A percentile compares a stretch with the other conserved stretches of the same genome.
phyloP scores from a whole-genome alignment of 495 filamentous ascomycete species.

The Tuber melanosporum region DNA sequence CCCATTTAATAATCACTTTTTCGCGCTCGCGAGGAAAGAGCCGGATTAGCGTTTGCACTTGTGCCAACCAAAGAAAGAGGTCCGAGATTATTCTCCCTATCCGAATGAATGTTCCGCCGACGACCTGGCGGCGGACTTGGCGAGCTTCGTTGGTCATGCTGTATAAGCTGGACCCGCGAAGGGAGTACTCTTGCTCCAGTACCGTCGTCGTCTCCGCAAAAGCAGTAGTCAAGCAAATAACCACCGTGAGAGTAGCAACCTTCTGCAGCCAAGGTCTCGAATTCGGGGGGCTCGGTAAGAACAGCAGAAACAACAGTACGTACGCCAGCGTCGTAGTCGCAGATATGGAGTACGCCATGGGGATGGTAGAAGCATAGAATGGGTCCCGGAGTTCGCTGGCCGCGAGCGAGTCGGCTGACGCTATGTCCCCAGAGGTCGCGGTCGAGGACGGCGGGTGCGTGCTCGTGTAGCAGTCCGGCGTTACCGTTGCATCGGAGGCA shows the following conservation, averaged over 20 bases:
- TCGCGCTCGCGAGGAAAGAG: conserved; percentile 94
- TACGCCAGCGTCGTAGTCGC: conserved; percentile 88
- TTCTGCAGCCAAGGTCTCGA: conserved; percentile 93
- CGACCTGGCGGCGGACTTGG: conserved; percentile 63
- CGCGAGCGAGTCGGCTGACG: conserved; percentile 32
- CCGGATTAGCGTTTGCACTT: conserved; percentile 91
- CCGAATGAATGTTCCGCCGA: conserved; percentile 74
- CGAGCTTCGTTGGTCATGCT: conserved; percentile 57
- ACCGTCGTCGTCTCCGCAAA: conserved; percentile 81
- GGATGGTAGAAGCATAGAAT: conserved; percentile 86
- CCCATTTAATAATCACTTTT: conserved; percentile 98
- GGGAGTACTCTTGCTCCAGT: conserved; percentile 71
- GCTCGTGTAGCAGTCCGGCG: conserved; percentile 42
- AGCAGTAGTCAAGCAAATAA: conserved; percentile 85
- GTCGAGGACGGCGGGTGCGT: conserved; percentile 25
- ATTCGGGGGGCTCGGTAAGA: conserved; percentile 76
- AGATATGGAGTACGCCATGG: conserved; percentile 85
- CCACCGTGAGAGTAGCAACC: conserved; percentile 81
- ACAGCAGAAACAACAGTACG: conserved; percentile 85
- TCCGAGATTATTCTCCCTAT: conserved; percentile 86
- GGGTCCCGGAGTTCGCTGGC: conserved; percentile 64
- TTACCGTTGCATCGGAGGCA: conserved; percentile 47
- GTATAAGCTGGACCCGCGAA: conserved; percentile 41
- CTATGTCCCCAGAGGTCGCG: not conserved
- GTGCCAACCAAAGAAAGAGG: conserved; percentile 92